These are phyloP conservation scores for Fraxinus paxiana DNA, from an alignment of 305 asterid species.

Conservation along the genomic window DNA sequence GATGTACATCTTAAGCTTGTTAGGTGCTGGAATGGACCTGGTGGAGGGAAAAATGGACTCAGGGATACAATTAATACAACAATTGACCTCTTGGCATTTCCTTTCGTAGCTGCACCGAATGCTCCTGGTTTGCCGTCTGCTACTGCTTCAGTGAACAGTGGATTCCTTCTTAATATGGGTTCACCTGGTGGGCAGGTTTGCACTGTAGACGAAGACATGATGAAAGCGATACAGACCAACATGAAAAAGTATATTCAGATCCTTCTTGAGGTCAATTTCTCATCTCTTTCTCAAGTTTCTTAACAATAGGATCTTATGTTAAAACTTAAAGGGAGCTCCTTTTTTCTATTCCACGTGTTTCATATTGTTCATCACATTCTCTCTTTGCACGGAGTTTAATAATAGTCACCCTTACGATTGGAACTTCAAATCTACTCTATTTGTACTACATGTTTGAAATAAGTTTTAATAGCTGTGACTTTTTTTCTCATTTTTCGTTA, in stretches of 20 bases:
- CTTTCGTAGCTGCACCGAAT: slow-evolving; percentile 87
- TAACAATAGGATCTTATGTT: slow-evolving; percentile 4
- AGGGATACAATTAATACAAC: slow-evolving; percentile 77
- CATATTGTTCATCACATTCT: background rate
- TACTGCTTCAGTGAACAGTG: slow-evolving; percentile 94
- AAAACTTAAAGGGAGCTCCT: background rate
- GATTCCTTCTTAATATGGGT: slow-evolving; percentile 86
- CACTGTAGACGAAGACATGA: slow-evolving; percentile 88
- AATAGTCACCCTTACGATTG: background rate
- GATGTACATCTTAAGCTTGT: slow-evolving; percentile 76
- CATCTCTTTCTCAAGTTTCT: slow-evolving; percentile 25
- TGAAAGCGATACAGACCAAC: slow-evolving; percentile 75
- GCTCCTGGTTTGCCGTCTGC: slow-evolving; percentile 77
- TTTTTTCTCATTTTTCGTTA: slow-evolving; percentile 1
- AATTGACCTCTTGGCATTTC: slow-evolving; percentile 88
- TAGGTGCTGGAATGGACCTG: slow-evolving; percentile 78
- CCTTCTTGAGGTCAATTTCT: slow-evolving; percentile 73
- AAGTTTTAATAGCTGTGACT: slow-evolving; percentile 4
- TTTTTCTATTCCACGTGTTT: background rate
- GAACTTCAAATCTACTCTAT: slow-evolving; percentile 4
- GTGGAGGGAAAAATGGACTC: slow-evolving; percentile 88
- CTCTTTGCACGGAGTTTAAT: background rate
- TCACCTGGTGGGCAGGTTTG: slow-evolving; percentile 92
- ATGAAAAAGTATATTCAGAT: slow-evolving; percentile 86
- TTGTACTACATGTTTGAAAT: slow-evolving; percentile 8